Conservation (phyloP, 257 asterid genomes). For the Solanum corneliomulleri region DNA sequence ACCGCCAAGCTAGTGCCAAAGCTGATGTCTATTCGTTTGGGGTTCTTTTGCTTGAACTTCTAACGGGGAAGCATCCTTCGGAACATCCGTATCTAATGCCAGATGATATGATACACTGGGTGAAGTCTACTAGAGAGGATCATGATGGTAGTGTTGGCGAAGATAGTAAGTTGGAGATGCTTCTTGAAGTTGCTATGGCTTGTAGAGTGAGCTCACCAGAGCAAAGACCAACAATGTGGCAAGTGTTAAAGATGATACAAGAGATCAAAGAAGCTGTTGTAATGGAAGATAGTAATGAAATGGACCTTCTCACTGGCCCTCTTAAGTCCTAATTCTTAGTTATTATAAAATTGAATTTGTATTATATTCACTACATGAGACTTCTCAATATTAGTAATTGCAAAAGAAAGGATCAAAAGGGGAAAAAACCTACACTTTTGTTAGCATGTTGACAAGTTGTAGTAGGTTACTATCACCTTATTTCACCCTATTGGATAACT, state of each 20-base stretch:
- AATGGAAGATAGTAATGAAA: constrained; percentile 45
- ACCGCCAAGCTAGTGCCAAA: constrained; percentile 36
- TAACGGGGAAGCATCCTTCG: constrained; percentile 59
- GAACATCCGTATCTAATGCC: constrained; percentile 38
- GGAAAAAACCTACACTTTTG: neutral
- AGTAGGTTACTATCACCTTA: neutral
- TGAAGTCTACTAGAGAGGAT: constrained; percentile 50
- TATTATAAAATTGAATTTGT: neutral
- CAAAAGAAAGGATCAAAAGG: neutral
- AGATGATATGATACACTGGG: constrained; percentile 54
- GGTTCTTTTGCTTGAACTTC: constrained; percentile 63
- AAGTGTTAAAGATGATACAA: constrained; percentile 84
- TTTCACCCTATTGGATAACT: neutral
- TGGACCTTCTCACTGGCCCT: constrained; percentile 10
- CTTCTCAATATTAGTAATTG: neutral
- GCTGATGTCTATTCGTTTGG: constrained; percentile 82
- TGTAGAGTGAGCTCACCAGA: constrained; percentile 53
- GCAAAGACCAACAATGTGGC: constrained; percentile 95
- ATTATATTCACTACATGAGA: neutral
- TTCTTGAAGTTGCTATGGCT: constrained; percentile 69
- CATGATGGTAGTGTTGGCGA: constrained; percentile 19
- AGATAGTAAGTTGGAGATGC: constrained; percentile 49
- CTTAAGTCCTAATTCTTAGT: constrained; percentile 4
- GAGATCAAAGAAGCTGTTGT: constrained; percentile 64
- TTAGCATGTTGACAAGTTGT: neutral